A percentile compares a stretch with the other conserved stretches of the same genome.
phyloP scores from a whole-genome alignment of 495 filamentous ascomycete genomes.

The Podospora didyma region DNA sequence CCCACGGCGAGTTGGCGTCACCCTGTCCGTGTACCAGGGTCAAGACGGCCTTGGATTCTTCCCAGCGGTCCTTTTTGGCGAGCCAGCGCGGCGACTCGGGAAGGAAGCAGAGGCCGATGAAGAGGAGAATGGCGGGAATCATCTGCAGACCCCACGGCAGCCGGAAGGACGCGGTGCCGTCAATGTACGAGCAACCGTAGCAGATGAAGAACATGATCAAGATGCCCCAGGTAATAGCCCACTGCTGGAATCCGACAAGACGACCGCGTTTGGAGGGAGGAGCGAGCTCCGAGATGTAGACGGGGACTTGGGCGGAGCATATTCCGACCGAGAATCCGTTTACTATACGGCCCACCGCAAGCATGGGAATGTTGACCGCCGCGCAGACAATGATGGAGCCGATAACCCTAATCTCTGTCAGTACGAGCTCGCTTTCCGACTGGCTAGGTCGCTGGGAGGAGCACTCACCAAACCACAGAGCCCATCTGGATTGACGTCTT shows the following conservation, averaged over 20 bases:
- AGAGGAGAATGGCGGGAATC: conserved; percentile 63
- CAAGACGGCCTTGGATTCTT: conserved; percentile 61
- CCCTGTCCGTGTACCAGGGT: conserved; percentile 65
- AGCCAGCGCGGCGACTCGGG: conserved; percentile 80
- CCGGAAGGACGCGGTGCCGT: conserved; percentile 58
- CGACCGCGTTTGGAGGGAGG: conserved; percentile 66
- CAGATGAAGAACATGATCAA: conserved; percentile 74
- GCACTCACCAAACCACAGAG: conserved; percentile 56
- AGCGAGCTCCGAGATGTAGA: conserved; percentile 72
- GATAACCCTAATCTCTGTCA: conserved; percentile 29
- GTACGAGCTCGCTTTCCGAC: neutral
- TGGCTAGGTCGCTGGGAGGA: too few relatives aligned
- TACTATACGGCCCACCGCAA: conserved; percentile 70
- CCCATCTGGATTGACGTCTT: conserved; percentile 64
- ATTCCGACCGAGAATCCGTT: conserved; percentile 76
- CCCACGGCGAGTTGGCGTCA: conserved; percentile 56
- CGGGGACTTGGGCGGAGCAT: conserved; percentile 74
- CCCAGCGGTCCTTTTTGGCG: conserved; percentile 69
- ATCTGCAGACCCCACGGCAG: conserved; percentile 76
- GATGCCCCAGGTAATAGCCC: conserved; percentile 78
- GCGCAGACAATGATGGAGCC: conserved; percentile 69
- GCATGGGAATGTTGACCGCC: conserved; percentile 68
- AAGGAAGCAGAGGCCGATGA: conserved; percentile 58
- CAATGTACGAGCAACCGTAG: conserved; percentile 68
- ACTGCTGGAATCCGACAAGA: conserved; percentile 69